Conservation (phyloP, 768 basidiomycete genomes). For the Termitomyces heimii region DNA sequence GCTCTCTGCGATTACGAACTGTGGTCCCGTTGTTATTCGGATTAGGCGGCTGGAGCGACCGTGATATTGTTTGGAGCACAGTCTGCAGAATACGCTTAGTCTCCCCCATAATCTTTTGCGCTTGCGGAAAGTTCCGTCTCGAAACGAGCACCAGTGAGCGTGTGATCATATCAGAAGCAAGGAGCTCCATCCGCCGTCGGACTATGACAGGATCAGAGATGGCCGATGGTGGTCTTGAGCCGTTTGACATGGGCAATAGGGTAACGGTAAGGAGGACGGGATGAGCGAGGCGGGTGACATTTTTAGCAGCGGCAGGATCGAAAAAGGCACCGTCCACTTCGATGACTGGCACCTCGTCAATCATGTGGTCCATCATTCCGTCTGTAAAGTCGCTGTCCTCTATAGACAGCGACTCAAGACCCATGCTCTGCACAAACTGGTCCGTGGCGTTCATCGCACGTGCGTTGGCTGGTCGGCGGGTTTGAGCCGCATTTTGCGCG, state of each 20-base stretch:
- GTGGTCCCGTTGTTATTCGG: constrained; percentile 30
- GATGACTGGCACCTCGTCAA: constrained; percentile 94
- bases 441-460: constrained; percentile 75
- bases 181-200: constrained; percentile 91
- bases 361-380: constrained; percentile 95
- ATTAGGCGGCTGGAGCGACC: constrained; percentile 58
- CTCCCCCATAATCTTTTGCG: constrained; percentile 84
- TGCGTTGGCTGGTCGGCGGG: constrained; percentile 17
- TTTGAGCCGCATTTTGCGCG: constrained; percentile 31
- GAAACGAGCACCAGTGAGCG: constrained; percentile 89
- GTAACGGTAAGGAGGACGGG: constrained; percentile 95
- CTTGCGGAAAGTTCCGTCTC: constrained; percentile 84
- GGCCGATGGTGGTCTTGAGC: constrained; percentile 36
- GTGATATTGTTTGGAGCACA: constrained; percentile 79
- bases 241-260: constrained; percentile 55
- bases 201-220: constrained; percentile 85
- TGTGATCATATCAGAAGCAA: constrained; percentile 97
- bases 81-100: constrained; percentile 91
- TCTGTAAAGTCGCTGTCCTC: constrained; percentile 77
- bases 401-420: constrained; percentile 67
- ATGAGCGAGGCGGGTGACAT: constrained; percentile 83
- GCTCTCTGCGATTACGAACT: constrained; percentile 73
- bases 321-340: constrained; percentile 96
- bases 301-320: constrained; percentile 81
- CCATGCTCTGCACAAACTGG: constrained; percentile 82